A percentile compares a stretch with the other conserved stretches of the same genome.
Conservation (phyloP, 2,329 filamentous ascomycete species). For the Didymellaceae sp. region DNA sequence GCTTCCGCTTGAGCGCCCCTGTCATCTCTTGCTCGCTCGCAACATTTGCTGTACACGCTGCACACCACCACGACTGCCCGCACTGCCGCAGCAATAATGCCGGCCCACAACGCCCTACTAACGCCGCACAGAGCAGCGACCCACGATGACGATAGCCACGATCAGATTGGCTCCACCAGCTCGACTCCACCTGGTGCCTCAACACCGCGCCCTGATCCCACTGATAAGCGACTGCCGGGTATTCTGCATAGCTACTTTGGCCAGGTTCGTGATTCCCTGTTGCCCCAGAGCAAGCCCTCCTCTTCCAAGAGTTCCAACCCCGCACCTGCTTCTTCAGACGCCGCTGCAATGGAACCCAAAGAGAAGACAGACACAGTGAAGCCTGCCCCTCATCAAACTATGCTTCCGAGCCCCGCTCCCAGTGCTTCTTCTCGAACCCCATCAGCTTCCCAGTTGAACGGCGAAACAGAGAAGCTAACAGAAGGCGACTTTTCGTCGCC, state of each 20-base stretch:
- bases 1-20: slow-evolving; percentile 9
- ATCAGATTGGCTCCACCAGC: slow-evolving; percentile 79
- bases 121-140: slow-evolving; percentile 56
- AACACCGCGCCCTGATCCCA: slow-evolving; percentile 90
- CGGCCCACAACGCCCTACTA: slow-evolving; percentile 44
- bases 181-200: slow-evolving; percentile 89
- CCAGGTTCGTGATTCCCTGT: slow-evolving; percentile 89
- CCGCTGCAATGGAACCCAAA: slow-evolving; percentile 23
- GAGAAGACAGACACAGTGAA: slow-evolving; percentile 27
- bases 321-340: slow-evolving; percentile 34
- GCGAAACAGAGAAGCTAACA: slow-evolving; percentile 87
- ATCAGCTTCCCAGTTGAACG: slow-evolving; percentile 67
- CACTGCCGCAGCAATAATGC: slow-evolving; percentile 38
- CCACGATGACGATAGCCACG: slow-evolving; percentile 74
- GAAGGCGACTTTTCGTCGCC: slow-evolving; percentile 67
- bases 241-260: slow-evolving; percentile 96
- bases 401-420: slow-evolving; percentile 59
- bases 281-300: slow-evolving; percentile 50
- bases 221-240: slow-evolving; percentile 92
- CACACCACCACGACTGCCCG: slow-evolving; percentile 16
- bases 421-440: slow-evolving; percentile 56
- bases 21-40: slow-evolving; percentile 8
- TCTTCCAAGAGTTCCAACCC: slow-evolving; percentile 45
- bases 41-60: not conserved
- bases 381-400: slow-evolving; percentile 52